Evolutionary conservation across 352 stramenopile genomes (phyloP).

Genomic region (Phytophthora quininea): DNA sequence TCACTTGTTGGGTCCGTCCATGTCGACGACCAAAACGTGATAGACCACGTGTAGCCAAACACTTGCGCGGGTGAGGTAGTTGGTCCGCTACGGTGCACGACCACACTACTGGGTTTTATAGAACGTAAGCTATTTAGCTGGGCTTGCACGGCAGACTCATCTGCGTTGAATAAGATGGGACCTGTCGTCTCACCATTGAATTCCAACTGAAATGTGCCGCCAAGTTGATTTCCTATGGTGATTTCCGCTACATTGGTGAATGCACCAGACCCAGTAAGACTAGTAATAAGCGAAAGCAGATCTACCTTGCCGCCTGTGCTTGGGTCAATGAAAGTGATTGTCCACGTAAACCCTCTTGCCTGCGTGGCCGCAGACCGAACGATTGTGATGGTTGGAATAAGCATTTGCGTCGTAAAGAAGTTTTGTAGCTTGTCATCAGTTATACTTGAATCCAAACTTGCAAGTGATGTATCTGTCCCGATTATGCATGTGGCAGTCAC

Average conservation of each 20-base stretch:
- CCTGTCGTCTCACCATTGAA: constrained; percentile 95
- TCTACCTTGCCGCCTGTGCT: constrained; percentile 86
- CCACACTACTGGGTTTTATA: constrained; percentile 92
- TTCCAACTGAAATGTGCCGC: constrained; percentile 92
- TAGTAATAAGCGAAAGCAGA: constrained; percentile 37
- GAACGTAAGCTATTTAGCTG: constrained; percentile 93
- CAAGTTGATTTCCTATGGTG: constrained; percentile 88
- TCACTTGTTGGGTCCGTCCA: constrained; percentile 93
- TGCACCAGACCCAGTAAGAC: constrained; percentile 41
- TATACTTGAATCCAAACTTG: constrained; percentile 28
- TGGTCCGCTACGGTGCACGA: constrained; percentile 72
- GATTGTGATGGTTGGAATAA: constrained; percentile 55
- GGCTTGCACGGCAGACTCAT: constrained; percentile 80
- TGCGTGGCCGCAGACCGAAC: constrained; percentile 68
- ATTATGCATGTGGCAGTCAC: constrained; percentile 53
- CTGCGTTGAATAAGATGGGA: constrained; percentile 88
- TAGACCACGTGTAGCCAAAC: constrained; percentile 86
- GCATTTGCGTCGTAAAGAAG: constrained; percentile 54
- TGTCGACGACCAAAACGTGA: constrained; percentile 94
- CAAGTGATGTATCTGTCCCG: constrained; percentile 46
- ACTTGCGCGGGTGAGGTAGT: constrained; percentile 66
- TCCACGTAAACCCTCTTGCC: constrained; percentile 82
- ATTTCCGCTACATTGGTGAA: constrained; percentile 68
- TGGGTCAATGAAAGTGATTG: constrained; percentile 65
- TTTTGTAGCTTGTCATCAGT: constrained; percentile 42